Percentiles rank a stretch among this genome's conserved stretches.
Conservation (phyloP, 768 basidiomycete genomes). For the Kwoniella bestiolae region DNA sequence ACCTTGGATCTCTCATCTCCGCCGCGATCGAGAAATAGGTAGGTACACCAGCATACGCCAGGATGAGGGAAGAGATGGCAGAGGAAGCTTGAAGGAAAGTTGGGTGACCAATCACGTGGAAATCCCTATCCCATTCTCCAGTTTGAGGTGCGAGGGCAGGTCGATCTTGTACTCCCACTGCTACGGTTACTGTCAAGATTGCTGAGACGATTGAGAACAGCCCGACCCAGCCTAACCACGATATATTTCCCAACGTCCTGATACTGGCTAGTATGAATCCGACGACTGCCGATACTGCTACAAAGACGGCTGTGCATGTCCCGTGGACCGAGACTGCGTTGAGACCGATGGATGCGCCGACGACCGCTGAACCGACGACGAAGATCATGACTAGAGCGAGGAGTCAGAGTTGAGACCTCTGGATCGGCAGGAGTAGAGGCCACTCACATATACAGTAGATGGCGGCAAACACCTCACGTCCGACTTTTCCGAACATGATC, state of each 20-base stretch:
- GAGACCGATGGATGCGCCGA: constrained; percentile 50
- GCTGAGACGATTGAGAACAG: constrained; percentile 40
- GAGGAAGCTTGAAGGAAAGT: constrained; percentile 50
- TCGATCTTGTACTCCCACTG: constrained; percentile 43
- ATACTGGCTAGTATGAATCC: constrained; percentile 41
- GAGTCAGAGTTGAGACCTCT: neutral
- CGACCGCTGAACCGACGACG: constrained; percentile 40
- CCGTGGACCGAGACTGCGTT: constrained; percentile 56
- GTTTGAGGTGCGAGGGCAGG: constrained; percentile 36
- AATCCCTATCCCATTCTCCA: constrained; percentile 23
- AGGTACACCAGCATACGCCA: constrained; percentile 51
- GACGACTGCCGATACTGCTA: constrained; percentile 50
- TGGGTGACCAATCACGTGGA: constrained; percentile 22
- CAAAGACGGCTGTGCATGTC: constrained; percentile 58
- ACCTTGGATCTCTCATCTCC: constrained; percentile 56
- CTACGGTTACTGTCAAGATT: constrained; percentile 40
- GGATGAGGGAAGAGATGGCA: constrained; percentile 52
- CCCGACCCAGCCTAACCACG: constrained; percentile 52
- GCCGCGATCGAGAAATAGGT: constrained; percentile 46
- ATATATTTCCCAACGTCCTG: constrained; percentile 54
- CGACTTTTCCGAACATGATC: constrained; percentile 22
- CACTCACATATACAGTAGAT: constrained; percentile 33
- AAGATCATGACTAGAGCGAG: constrained; percentile 28
- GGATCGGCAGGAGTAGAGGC: neutral
- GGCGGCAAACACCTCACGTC: constrained; percentile 28